A percentile compares a stretch with the other conserved stretches of the same genome.
phyloP scores from a whole-genome alignment of 495 filamentous ascomycete genomes.

The Daldinia decipiens region DNA sequence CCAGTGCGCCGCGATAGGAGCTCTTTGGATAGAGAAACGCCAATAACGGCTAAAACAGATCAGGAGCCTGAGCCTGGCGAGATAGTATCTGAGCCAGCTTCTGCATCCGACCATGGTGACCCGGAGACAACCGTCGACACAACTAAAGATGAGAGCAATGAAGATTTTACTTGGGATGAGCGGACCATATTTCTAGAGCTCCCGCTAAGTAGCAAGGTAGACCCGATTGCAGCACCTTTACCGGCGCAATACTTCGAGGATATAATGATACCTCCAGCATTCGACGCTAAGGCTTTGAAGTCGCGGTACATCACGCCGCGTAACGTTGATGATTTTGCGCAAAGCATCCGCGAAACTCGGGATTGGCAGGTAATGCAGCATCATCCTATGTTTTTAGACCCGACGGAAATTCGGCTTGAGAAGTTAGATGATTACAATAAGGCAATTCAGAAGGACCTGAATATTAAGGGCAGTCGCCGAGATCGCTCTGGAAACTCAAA shows the following conservation, averaged over 20 bases:
- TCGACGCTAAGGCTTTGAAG: slow-evolving; percentile 56
- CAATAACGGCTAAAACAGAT: slow-evolving; percentile 18
- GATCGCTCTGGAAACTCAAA: slow-evolving; percentile 27
- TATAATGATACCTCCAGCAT: slow-evolving; percentile 57
- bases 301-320: slow-evolving; percentile 59
- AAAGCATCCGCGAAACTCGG: slow-evolving; percentile 53
- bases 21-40: slow-evolving; percentile 20
- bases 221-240: slow-evolving; percentile 57
- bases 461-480: slow-evolving; percentile 15
- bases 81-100: slow-evolving; percentile 39
- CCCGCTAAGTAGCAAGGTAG: slow-evolving; percentile 47
- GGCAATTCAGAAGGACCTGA: slow-evolving; percentile 25
- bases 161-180: slow-evolving; percentile 54
- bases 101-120: slow-evolving; percentile 28
- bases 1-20: slow-evolving; percentile 12
- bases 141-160: slow-evolving; percentile 45
- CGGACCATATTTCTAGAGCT: slow-evolving; percentile 52
- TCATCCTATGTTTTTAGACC: slow-evolving; percentile 59
- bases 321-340: slow-evolving; percentile 56
- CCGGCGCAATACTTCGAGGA: slow-evolving; percentile 53
- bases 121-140: slow-evolving; percentile 3
- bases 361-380: slow-evolving; percentile 56
- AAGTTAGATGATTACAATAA: slow-evolving; percentile 42
- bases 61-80: slow-evolving; percentile 42
- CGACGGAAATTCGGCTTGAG: slow-evolving; percentile 29